Evolutionary conservation across 106 monocot genomes (phyloP).

Genomic region (Narthecium ossifragum): DNA sequence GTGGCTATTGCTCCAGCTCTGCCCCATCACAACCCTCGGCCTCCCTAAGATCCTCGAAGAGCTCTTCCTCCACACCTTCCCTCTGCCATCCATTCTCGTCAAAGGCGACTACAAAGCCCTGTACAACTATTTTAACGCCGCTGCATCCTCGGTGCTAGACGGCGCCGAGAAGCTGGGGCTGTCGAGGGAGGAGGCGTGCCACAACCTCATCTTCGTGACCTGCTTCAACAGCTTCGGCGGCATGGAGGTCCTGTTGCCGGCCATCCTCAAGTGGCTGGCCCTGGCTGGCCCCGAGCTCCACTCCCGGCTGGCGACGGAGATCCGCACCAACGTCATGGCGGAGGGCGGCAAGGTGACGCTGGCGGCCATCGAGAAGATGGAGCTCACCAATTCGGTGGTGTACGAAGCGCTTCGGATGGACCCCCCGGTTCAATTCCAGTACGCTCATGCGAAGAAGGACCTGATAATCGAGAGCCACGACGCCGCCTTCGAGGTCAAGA

Average conservation of each 20-base stretch:
- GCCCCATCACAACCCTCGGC: conserved; percentile 27
- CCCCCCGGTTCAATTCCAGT: conserved; percentile 48
- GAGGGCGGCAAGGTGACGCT: conserved; percentile 26
- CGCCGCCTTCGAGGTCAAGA: conserved; percentile 29
- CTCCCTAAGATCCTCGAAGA: conserved; percentile 38
- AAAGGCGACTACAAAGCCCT: conserved; percentile 25
- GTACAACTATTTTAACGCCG: conserved; percentile 33
- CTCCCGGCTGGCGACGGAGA: conserved; percentile 22
- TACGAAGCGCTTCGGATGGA: conserved; percentile 48
- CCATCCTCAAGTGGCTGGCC: conserved; percentile 26
- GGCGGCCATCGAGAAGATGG: conserved; percentile 39
- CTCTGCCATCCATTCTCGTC: conserved; percentile 24
- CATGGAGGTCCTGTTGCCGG: conserved; percentile 27
- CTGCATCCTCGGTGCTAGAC: conserved; percentile 15
- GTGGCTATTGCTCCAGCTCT: conserved; percentile 43
- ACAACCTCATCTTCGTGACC: conserved; percentile 45
- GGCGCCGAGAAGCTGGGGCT: conserved; percentile 26
- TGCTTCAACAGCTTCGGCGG: conserved; percentile 49
- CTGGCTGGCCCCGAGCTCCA: conserved; percentile 13
- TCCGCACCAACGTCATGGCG: conserved; percentile 12
- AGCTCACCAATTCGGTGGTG: conserved; percentile 36
- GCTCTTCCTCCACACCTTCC: conserved; percentile 45
- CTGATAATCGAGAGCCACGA: conserved; percentile 50
- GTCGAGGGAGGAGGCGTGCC: conserved; percentile 37
- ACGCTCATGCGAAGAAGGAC: conserved; percentile 38